A percentile compares a stretch with the other conserved stretches of the same genome.
Conservation (phyloP, 305 asterid species). For the Withania somnifera region DNA sequence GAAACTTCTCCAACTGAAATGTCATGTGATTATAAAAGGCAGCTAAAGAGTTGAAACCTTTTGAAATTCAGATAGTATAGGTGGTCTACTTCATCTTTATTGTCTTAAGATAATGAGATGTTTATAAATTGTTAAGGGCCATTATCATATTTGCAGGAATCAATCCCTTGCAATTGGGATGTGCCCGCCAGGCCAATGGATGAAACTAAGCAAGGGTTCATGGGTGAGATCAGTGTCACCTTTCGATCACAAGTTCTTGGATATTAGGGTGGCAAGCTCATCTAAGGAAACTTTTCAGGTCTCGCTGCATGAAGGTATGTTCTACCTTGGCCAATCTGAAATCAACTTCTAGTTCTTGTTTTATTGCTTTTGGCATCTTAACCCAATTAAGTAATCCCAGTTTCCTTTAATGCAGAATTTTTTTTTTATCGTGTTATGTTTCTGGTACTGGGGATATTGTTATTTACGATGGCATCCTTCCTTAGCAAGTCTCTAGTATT, state of each 20-base stretch:
- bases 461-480: constrained; percentile 56
- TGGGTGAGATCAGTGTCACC: constrained; percentile 86
- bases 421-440: constrained; percentile 47
- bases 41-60: not conserved
- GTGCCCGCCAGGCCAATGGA: constrained; percentile 73
- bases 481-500: constrained; percentile 73
- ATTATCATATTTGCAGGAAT: constrained; percentile 41
- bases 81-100: not conserved
- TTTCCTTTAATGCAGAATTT: constrained; percentile 47
- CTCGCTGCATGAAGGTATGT: constrained; percentile 74
- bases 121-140: not conserved
- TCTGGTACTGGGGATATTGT: constrained; percentile 48
- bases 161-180: constrained; percentile 61
- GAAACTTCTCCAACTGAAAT: not conserved
- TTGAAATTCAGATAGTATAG: not conserved
- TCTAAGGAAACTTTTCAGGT: constrained; percentile 46
- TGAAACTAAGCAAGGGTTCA: constrained; percentile 50
- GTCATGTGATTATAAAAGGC: not conserved
- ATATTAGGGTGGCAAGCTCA: constrained; percentile 51
- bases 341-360: not conserved
- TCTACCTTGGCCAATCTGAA: constrained; percentile 1
- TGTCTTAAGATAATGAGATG: not conserved
- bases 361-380: not conserved
- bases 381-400: not conserved
- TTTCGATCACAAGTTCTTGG: constrained; percentile 69